Base-by-base conservation (phyloP, 176 grass and related monocot species). In the Otatea glauca region DNA sequence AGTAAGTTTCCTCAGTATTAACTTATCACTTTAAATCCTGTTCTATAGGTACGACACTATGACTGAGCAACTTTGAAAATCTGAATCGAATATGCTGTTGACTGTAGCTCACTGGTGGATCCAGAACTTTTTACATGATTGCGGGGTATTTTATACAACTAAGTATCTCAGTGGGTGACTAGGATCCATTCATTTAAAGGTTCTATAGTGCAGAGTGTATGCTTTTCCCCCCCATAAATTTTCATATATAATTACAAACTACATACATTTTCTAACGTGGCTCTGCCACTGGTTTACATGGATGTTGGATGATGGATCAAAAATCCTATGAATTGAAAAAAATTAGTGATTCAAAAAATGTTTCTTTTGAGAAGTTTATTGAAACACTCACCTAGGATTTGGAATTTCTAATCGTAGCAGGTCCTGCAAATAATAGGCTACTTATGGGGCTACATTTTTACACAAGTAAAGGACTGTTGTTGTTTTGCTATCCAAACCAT, bases 1-100 rank as follows among this genome's bases (percentile, higher is more conserved):
- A 92, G 97, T 99, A 90, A 89, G 93, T 90, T 81, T 65, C 43
- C 68, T 55, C 25, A 9, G 24, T 45, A 81, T 32, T 79, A 64
- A 53, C 25, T 86, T 74, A 5, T 24, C 15, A 74, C 32, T 90
- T 86, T 16, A 45, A 7, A 72, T 67, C 13, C 41, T 18, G 7
- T 69, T 75, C 6, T 50, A 18, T 34, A 85, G 68, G 7, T 79
- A 72, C 5, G 24, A 3, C 29, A 58, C 5, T 84, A 47, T 66
- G 59, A 14, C 24, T 5, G 27, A 79, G 27, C 20, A 50, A 59
- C 42, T 63, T 53, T 32, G 49, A 76, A 76, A 70, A 35, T 34
- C 24, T 83, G 54, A 83, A 72, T 47, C 49, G 24, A 14, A 83
- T 63, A 74, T 63, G 81, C 81, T 74, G 14, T 13, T 56, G n/a